Percentiles rank a stretch among this genome's conserved stretches.
phyloP scores from a whole-genome alignment of 805 yeast species.

The Clavispora vitiphila region DNA sequence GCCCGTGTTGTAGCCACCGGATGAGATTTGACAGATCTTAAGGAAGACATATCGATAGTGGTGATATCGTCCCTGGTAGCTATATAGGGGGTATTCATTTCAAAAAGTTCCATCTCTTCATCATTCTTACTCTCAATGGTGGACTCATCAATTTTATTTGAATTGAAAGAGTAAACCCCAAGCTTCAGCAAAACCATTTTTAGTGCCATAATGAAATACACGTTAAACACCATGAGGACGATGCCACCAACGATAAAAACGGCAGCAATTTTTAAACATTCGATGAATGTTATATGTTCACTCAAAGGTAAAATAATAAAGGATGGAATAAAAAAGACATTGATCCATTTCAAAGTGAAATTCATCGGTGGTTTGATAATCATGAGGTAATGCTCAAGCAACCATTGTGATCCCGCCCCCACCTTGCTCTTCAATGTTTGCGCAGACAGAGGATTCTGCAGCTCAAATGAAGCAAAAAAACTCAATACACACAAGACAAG shows the following conservation, averaged over 20 bases:
- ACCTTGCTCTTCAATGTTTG: conserved; percentile 15
- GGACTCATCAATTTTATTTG: conserved; percentile 12
- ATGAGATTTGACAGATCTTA: conserved; percentile 3
- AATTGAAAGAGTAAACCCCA: conserved; percentile 5
- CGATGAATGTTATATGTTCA: conserved; percentile 58
- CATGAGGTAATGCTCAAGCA: conserved; percentile 27
- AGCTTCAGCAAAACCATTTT: conserved; percentile 11
- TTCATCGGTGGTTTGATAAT: conserved; percentile 59
- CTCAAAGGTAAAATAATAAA: conserved; percentile 68
- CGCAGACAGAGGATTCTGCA: conserved; percentile 1
- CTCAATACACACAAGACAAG: conserved; percentile 38
- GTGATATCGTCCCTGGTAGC: conserved; percentile 30
- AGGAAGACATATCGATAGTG: conserved; percentile 27
- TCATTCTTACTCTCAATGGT: conserved; percentile 8
- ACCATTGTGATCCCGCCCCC: conserved; percentile 13
- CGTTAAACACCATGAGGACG: conserved; percentile 40
- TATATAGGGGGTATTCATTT: conserved; percentile 5
- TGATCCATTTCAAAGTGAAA: conserved; percentile 71
- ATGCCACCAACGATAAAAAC: conserved; percentile 66
- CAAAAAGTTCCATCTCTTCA: conserved; percentile 16
- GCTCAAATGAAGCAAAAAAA: conserved; percentile 10
- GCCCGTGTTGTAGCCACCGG: conserved; percentile 2
- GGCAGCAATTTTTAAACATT: conserved; percentile 69
- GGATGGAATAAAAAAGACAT: conserved; percentile 72
- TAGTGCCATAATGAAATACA: conserved; percentile 31